Evolutionary conservation across 2,329 filamentous ascomycete species (phyloP), one percentile per base, ranked within the genome.

Genomic region (Penicillium sp.): DNA sequence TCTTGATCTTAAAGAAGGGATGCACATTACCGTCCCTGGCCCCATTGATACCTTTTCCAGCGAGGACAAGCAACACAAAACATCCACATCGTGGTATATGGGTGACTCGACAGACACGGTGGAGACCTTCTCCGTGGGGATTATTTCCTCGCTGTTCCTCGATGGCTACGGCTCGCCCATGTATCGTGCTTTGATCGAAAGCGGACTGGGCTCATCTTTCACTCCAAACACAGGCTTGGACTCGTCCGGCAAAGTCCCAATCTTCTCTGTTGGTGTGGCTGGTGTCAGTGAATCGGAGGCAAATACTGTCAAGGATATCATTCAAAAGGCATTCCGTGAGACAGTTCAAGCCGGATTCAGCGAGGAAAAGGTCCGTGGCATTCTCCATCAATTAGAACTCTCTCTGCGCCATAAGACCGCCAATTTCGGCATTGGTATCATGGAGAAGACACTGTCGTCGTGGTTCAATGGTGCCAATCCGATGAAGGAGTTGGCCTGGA

Each of bases 391-490:
- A 67, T 73, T 97, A 4, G 93, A 98, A 66, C 78, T 98, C n/a
- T 80, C 84, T 0, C 73, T 97, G 42, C 96, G 96, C 72, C 90
- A 98, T 73, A 97, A 97, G 76, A 96, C 90, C 0, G 88, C 93
- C 46, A 90, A 86, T 61, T 98, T 98, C 64, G 93, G 93, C 11
- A 88, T 96, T 77, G 84, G 85, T 13, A 80, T 97, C 45, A 82
- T 98, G 69, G 88, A 95, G 59, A 83, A 91, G 37, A 77, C 96
- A 6, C 88, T 95, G 64, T 86, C 89, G 2, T 85, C 86, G 50
- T 98, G 93, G 93, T 97, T 98, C 70, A 94, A 93, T 48, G 93
- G 91, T 4, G 83, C 90, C 3, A 88, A 97, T 65, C 91, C 93
- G 0, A 94, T 97, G 69, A 84, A 95, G 56, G 84, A 88, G 9